These are phyloP conservation scores for Stagonosporopsis rhizophila DNA, from an alignment of 2,329 filamentous ascomycete species.

Conservation along the genomic window DNA sequence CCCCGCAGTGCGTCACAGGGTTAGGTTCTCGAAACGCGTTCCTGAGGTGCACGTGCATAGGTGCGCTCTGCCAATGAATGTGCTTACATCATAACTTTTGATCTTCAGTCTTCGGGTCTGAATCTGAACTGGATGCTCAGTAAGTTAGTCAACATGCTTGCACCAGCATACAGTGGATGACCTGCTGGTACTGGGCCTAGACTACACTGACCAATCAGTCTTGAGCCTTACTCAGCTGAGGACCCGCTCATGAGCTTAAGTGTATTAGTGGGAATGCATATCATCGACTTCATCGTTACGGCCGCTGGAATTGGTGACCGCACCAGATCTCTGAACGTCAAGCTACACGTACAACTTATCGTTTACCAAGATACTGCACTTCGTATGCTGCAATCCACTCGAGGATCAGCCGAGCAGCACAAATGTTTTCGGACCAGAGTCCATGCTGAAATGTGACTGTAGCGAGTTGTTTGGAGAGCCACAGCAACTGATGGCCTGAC, in stretches of 20 bases:
- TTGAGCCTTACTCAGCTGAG: background rate
- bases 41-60: slow-evolving; percentile 7
- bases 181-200: no score
- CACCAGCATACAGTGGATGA: background rate
- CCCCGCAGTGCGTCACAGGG: slow-evolving; percentile 20
- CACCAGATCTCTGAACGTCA: background rate
- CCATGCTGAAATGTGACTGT: background rate
- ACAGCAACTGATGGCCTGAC: background rate
- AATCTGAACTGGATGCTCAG: background rate
- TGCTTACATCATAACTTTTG: background rate
- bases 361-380: background rate
- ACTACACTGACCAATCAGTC: background rate
- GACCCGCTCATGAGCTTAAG: background rate
- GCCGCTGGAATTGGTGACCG: no score
- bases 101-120: background rate
- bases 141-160: background rate
- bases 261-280: background rate
- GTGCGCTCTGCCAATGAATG: background rate
- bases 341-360: background rate
- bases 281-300: no score
- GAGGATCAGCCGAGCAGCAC: background rate
- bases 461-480: background rate
- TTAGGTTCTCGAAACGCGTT: background rate
- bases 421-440: background rate
- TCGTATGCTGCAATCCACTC: no score